Evolutionary conservation across 371 early-diverging fungal genomes (phyloP), one percentile per base, ranked within the genome.

Genomic region (Apophysomyces variabilis): DNA sequence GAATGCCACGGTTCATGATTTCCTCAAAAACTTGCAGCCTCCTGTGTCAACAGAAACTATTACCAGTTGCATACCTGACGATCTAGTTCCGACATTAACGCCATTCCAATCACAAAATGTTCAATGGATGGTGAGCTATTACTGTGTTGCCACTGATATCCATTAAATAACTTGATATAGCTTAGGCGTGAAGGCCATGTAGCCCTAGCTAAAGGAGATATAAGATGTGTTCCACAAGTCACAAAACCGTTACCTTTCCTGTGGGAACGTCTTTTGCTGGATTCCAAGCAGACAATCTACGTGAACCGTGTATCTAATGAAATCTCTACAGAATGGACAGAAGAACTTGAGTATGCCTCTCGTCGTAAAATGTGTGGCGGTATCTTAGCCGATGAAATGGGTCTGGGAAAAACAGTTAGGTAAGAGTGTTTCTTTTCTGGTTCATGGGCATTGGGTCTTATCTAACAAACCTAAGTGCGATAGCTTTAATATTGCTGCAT

Each of bases 371-470:
- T 47, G 38, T 43, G 66, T 9, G 82, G 82, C 1, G 90, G 94
- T 4, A 78, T 79, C 4, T 57, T 83, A 5, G 79, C 81, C 1
- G 83, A 85, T 44, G 85, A 85, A 60, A 85, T 85, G 91, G 83
- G 81, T 5, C 72, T 91, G 6, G 90, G 90, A 36, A 91, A 94
- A 80, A 95, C 95, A 1, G 78, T 95, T 21, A 68, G 73, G 73
- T 72, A 64, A 37, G 56, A 9, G 41, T 13, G 32, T 26, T 26
- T 3, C 32, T 0, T 9, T 5, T 7, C 1, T 3, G 43, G 18
- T 9, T 18, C 1, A 11, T 16, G 5, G 11, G 8, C 58, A 59
- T 13, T 13, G 36, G 38, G 13, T 21, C 5, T 38, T 41, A 56
- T 36, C 37, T 21, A 12, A 41, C 12, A 18, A 16, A 18, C 26